Percentiles rank a stretch among this genome's conserved stretches.
These are phyloP conservation scores for Fusarium hostae DNA, from an alignment of 2,329 filamentous ascomycete genomes.

Conservation along the genomic window DNA sequence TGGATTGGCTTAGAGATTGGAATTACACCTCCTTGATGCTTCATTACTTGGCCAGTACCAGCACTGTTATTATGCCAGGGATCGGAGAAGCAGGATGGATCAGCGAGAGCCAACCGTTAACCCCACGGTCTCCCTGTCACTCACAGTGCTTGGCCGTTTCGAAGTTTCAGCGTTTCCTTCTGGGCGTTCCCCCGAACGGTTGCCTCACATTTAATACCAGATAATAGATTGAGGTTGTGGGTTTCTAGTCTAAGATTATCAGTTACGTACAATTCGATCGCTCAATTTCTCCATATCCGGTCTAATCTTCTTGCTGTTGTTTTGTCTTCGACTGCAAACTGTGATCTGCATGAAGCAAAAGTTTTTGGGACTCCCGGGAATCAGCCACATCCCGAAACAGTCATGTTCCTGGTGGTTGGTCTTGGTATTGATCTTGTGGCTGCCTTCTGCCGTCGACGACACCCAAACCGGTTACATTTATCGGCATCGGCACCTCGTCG, in stretches of 20 bases:
- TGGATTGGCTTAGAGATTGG: conserved; percentile 23
- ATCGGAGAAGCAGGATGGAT: conserved; percentile 27
- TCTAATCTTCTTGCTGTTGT: conserved; percentile 3
- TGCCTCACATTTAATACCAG: background rate
- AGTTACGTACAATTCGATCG: conserved; percentile 25
- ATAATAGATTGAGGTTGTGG: background rate
- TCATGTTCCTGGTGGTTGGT: conserved; percentile 1
- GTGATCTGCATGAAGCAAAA: conserved; percentile 7
- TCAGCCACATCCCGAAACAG: conserved; percentile 26
- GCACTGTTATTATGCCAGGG: conserved; percentile 12
- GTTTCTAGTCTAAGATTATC: conserved; percentile 14
- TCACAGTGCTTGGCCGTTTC: conserved; percentile 36
- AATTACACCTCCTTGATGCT: conserved; percentile 13
- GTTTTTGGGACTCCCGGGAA: conserved; percentile 1
- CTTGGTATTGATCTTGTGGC: conserved; percentile 1
- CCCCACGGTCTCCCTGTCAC: conserved; percentile 39
- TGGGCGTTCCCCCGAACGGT: conserved; percentile 1
- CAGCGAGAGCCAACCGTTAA: conserved; percentile 44
- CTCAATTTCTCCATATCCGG: conserved; percentile 9
- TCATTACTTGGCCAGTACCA: background rate
- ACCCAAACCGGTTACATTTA: conserved; percentile 24
- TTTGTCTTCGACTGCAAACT: background rate
- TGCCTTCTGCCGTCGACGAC: conserved; percentile 10
- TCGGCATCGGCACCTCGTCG: conserved; percentile 12
- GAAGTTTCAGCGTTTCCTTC: conserved; percentile 27